Base-by-base conservation (phyloP, 352 stramenopile genomes). In the Globisporangium abappressorium region DNA sequence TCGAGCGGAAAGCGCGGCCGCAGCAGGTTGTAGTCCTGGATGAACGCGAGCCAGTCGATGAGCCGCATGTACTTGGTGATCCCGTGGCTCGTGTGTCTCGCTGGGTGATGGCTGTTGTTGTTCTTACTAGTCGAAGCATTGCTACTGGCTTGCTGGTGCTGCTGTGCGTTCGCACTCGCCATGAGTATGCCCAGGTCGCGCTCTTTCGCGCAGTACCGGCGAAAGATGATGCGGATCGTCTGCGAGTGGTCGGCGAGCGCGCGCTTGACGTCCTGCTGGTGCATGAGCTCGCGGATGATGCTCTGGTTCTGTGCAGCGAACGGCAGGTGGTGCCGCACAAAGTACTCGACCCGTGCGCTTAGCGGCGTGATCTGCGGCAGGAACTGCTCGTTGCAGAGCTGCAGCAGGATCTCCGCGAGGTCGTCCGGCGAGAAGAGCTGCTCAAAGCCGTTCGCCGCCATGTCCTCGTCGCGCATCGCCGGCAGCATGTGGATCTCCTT, bases 371-470 rank as follows among this genome's bases (percentile, higher is more conserved):
- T 69, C 2, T 87, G 73, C 0, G 80, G 78, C n/a, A 78, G 64
- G 34, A 93, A 93, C 73, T 93, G 85, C 26, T 93, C 85, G 58
- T 92, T 92, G 69, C 83, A 91, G 26, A 93, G 75, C 63, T 89
- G 80, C 24, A 92, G 68, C 41, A 93, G 43, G 33, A 88, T 69
- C 54, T 93, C 85, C 0, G 76, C 77, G 5, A 93, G 64, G 54
- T 93, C 83, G 20, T 87, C 80, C 1, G 78, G 66, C 8, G 81
- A 85, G 56, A 92, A 91, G 30, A 85, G 57, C 54, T 91, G 83
- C 38, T 87, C 84, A 43, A 80, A 81, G 14, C 69, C 69, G 18
- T 75, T 80, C 4, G 64, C 68, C 0, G 66, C 53, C 33, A 73
- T 67, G 56, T 91, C 81, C 53, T 91, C 85, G 62, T 91, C 83